Evolutionary conservation across 2,329 filamentous ascomycete species (phyloP), one percentile per base, ranked within the genome.

Genomic region (Trichoderma endophyticum): DNA sequence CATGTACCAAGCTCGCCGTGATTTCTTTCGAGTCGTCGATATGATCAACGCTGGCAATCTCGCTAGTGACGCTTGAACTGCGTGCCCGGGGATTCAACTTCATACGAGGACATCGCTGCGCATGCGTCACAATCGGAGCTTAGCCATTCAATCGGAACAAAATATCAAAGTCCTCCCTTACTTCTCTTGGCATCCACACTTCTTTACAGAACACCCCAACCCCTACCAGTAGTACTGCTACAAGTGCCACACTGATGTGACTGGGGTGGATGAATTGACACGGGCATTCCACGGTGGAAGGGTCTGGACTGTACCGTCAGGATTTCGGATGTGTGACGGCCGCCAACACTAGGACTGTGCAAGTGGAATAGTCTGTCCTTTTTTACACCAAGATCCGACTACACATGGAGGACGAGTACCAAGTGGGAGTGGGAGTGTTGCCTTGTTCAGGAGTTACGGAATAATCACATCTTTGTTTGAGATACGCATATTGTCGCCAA

Each of bases 231-330:
- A 34, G 21, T 59, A 62, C 30, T 28, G 21, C 43, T 62, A 61
- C 67, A 26, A 54, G 66, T 69, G 60, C 60, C 66, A 70, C 71
- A 30, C 51, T 28, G 71, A 66, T 48, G 54, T 30, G 28, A n/a
- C 66, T n/a, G 56, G 61, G 59, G 70, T 24, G 59, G 28, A 26
- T 21, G 64, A 48, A 43, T 34, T 60, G 26, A 57, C 66, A 56
- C 57, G 57, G 54, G 21, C 64, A 63, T 72, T 39, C 64, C 59
- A 69, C 64, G 26, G 21, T 69, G 57, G 61, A 72, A 59, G 30
- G 71, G 71, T 64, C 71, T 72, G 43, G 71, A 72, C 70, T 72
- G 71, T 54, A 30, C 48, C 62, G 30, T 59, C 21, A 34, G 51
- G 7, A 24, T 39, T 12, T 48, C 30, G 51, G 61, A 26, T 39